A percentile compares a stretch with the other conserved stretches of the same genome.
Evolutionary conservation across 2,329 filamentous ascomycete genomes (phyloP).

Genomic region (Penicillium occitanis): DNA sequence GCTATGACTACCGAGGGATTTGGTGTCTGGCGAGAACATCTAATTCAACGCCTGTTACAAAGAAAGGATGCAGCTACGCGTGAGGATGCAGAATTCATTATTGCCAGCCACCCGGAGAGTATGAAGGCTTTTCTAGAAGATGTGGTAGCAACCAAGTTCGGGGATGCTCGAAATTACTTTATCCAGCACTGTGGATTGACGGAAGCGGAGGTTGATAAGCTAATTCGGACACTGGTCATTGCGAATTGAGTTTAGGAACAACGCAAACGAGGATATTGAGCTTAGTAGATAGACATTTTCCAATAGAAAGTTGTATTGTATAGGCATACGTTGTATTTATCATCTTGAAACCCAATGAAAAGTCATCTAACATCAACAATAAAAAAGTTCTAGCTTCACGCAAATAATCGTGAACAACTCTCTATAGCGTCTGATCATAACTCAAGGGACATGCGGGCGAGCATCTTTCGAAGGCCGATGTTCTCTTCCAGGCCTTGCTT

Average conservation of each 20-base stretch:
- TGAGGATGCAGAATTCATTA: conserved; percentile 9
- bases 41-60: conserved; percentile 6
- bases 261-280: background rate
- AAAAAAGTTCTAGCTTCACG: background rate
- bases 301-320: background rate
- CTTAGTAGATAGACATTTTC: background rate
- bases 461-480: conserved; percentile 12
- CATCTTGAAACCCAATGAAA: background rate
- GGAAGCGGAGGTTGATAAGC: background rate
- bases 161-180: conserved; percentile 7
- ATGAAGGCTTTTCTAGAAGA: conserved; percentile 11
- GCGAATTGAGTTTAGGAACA: background rate
- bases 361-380: background rate
- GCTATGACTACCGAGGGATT: conserved; percentile 27
- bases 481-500: conserved; percentile 10
- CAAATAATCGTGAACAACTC: background rate
- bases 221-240: background rate
- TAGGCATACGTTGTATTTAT: background rate
- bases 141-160: conserved; percentile 4
- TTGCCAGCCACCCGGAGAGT: conserved; percentile 11
- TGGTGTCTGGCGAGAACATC: conserved; percentile 10
- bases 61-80: background rate
- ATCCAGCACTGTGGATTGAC: background rate
- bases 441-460: conserved; percentile 16
- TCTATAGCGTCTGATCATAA: background rate